These are phyloP conservation scores for Boletus vinaceobasis DNA, from an alignment of 768 basidiomycete genomes.

Conservation along the genomic window DNA sequence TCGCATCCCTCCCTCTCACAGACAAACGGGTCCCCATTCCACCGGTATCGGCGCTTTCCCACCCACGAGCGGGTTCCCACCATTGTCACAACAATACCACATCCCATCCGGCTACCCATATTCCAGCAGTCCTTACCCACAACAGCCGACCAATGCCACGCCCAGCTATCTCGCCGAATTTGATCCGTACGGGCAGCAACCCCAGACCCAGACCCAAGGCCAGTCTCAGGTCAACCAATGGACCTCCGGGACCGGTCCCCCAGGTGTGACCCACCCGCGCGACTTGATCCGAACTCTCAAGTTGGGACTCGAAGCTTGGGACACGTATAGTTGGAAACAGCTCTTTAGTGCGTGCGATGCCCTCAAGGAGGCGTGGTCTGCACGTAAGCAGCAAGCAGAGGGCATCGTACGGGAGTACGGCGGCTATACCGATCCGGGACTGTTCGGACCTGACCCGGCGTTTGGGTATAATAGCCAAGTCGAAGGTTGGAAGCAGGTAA, in stretches of 20 bases:
- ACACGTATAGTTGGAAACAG: conserved; percentile 69
- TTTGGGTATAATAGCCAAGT: conserved; percentile 52
- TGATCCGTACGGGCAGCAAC: conserved; percentile 35
- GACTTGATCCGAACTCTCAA: conserved; percentile 67
- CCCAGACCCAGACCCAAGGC: neutral
- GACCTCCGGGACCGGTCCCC: conserved; percentile 17
- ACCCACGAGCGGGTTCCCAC: conserved; percentile 51
- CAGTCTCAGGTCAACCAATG: conserved; percentile 2
- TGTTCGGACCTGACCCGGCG: conserved; percentile 30
- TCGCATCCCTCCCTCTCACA: conserved; percentile 5
- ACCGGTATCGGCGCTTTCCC: conserved; percentile 39
- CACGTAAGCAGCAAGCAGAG: conserved; percentile 54
- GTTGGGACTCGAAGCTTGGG: conserved; percentile 67
- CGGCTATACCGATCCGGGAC: conserved; percentile 32
- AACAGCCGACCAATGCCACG: conserved; percentile 12
- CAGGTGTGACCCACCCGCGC: conserved; percentile 55
- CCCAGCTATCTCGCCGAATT: conserved; percentile 37
- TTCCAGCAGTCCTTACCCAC: conserved; percentile 27
- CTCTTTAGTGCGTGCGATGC: conserved; percentile 57
- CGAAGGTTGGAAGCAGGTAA: conserved; percentile 56
- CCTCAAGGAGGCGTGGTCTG: conserved; percentile 65
- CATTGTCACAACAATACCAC: conserved; percentile 40
- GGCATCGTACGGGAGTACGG: conserved; percentile 44
- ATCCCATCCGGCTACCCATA: conserved; percentile 22
- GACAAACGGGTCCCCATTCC: conserved; percentile 31